Conservation (phyloP, 495 filamentous ascomycete species). For the Neurospora tetrasperma region DNA sequence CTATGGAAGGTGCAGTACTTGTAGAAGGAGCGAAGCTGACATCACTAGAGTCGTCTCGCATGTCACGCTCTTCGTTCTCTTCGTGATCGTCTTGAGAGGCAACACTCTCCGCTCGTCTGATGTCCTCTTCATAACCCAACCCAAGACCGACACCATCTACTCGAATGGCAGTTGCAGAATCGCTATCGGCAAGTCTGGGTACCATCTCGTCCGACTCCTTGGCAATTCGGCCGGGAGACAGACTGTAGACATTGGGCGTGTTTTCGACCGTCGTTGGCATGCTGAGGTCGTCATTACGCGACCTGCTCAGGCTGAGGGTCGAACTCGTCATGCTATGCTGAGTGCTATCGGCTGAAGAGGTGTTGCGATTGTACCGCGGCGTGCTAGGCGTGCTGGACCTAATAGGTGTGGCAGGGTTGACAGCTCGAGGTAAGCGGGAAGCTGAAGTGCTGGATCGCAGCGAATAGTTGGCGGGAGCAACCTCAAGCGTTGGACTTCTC, state of each 20-base stretch:
- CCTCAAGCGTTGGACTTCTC: constrained; percentile 8
- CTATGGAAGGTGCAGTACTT: constrained; percentile 5
- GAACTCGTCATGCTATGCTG: constrained; percentile 26
- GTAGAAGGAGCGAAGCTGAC: constrained; percentile 5
- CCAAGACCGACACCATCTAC: neutral
- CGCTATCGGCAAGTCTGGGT: neutral
- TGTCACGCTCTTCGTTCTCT: neutral
- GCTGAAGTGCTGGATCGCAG: constrained; percentile 21
- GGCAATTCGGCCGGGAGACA: neutral
- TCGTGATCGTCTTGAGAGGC: neutral
- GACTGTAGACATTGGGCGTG: constrained; percentile 13
- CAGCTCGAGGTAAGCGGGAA: constrained; percentile 19
- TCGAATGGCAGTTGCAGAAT: neutral
- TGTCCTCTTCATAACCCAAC: neutral
- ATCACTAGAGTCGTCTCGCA: constrained; percentile 12
- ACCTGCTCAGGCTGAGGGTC: constrained; percentile 18
- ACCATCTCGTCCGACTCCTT: neutral
- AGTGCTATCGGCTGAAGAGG: constrained; percentile 24
- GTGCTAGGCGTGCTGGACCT: constrained; percentile 17
- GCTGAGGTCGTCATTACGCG: constrained; percentile 14
- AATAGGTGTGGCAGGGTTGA: constrained; percentile 22
- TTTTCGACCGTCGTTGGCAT: constrained; percentile 14
- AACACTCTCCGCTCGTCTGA: constrained; percentile 12
- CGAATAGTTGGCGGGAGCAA: constrained; percentile 12
- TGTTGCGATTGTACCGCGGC: constrained; percentile 15